Evolutionary conservation across 495 filamentous ascomycete genomes (phyloP), one percentile per base, ranked within the genome.

Genomic region (Hyaloscypha hepaticicola): DNA sequence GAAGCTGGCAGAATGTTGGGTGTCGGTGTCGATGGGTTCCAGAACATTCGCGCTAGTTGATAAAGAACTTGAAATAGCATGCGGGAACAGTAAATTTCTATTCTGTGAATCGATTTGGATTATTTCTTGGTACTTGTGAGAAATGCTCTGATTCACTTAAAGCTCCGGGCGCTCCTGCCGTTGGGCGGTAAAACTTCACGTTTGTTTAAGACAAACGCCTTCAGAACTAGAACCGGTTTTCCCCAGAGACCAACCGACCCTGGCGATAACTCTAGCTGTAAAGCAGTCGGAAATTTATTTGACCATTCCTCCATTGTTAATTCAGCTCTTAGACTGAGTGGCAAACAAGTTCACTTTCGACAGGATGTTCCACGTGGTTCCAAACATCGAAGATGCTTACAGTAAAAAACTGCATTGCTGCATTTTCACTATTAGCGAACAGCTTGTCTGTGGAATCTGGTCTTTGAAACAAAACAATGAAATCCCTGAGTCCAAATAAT

Each of bases 171-270:
- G 4, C 38, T 26, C 6, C 53, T 57, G 19, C 28, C 53, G n/a
- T 28, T 16, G 28, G 53, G 53, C 53, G 25, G 53, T 33, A 57
- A 53, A 53, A 25, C 6, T 53, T 27, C 25, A 53, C 5, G 22
- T 7, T 7, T 21, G 0, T 45, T 26, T 45, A 24, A 19, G 33
- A 1, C 33, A 45, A 58, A 38, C 33, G 31, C 45, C n/a, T n/a
- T 21, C 56, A 29, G 16, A 52, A 14, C 49, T n/a, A 45, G 26
- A 33, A 33, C 53, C 53, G 31, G 53, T 26, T 57, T 57, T 57
- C 33, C 19, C 53, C 28, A 33, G 53, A 57, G 27, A 19, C 28
- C 50, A 53, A 53, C 25, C 50, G 9, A 16, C 22, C 50, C 50
- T 21, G 38, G 38, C 38, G 11, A 45, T 45, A 45, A 12, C 6